Evolutionary conservation across 1,284 basidiomycete genomes (phyloP), one percentile per base, ranked within the genome.

Genomic region (Veloboletus limbatus): DNA sequence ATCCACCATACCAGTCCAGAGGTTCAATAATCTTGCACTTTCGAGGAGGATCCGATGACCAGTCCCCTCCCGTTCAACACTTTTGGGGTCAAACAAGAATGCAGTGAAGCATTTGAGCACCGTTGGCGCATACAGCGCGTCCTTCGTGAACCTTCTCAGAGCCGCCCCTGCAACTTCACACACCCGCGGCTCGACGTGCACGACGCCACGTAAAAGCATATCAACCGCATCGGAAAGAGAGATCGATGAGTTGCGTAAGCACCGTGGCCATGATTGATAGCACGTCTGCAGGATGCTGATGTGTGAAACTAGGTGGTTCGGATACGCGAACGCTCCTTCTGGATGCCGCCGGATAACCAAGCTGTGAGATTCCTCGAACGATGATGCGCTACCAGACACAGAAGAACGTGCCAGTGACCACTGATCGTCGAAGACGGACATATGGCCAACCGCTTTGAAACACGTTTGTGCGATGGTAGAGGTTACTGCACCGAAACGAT

Each of bases 191-290:
- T 97, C 92, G 20, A 94, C 82, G 55, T 95, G 93, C 30, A 92
- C 78, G 18, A 92, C 78, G 0, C 88, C 88, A 17, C 83, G 80
- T 38, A 95, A 76, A 18, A 97, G 77, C 70, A 93, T 84, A 53
- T 92, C 85, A 41, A 94, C 76, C 0, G 85, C 79, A 39, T 86
- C 85, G 6, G 75, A 67, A 43, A 87, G 66, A 43, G 75, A 66
- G 42, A 80, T 69, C 0, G 70, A 59, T 0, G 70, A 52, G 11
- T 65, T 62, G 53, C 85, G 79, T 24, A 95, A 72, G 53, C 84
- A 87, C 8, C 92, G 80, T 0, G 94, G 95, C 82, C 94, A 90
- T 3, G 88, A 78, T 48, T 90, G 85, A 63, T 96, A 88, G 60
- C 89, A 84, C 0, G 85, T 81, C 49, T 85, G 81, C 3, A 97